Evolutionary conservation across 345 rosid genomes (phyloP), one percentile per base, ranked within the genome.

Genomic region (Lumnitzera racemosa): DNA sequence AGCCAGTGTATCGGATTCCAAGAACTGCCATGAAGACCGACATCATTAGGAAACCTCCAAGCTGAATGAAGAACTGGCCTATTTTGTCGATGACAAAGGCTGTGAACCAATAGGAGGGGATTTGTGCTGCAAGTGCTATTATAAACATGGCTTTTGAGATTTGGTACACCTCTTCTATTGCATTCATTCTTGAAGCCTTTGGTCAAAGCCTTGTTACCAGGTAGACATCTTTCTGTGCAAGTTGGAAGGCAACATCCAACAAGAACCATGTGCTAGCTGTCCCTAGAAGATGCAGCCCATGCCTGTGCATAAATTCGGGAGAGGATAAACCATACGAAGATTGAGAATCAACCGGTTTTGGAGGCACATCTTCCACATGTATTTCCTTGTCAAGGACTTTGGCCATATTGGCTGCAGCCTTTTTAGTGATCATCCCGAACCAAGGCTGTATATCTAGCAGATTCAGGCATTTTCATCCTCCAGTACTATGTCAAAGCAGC

Each of bases 401-500:
- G 25, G 85, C 83, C 92, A 89, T 89, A 50, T 86, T 84, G 0
- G 70, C 65, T 15, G 92, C 92, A 1, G 92, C 92, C 67, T 86
- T 83, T 65, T 77, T 20, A 67, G n/a, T 76, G 77, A 64, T 89
- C 73, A 24, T 81, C 80, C 41, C 71, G 66, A 23, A 89, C 90
- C 47, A 86, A 69, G 50, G 96, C 89, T 5, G 96, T 83, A 68
- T 83, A 86, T 49, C 92, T 70, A 0, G 96, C 90, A 0, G 92
- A 86, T 72, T 89, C 94, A 0, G 88, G 92, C 92, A 89, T 89
- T 57, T 86, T 89, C 83, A 83, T 73, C 49, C 92, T 68, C 90
- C 92, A 86, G 11, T 89, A 89, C 69, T 74, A 86, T 46, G 90
- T 86, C 14, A 88, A 47, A 23, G 87, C 82, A 3, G 88, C 96